Base-by-base conservation (phyloP, 306 rosid species). In the Cicer judaicum region DNA sequence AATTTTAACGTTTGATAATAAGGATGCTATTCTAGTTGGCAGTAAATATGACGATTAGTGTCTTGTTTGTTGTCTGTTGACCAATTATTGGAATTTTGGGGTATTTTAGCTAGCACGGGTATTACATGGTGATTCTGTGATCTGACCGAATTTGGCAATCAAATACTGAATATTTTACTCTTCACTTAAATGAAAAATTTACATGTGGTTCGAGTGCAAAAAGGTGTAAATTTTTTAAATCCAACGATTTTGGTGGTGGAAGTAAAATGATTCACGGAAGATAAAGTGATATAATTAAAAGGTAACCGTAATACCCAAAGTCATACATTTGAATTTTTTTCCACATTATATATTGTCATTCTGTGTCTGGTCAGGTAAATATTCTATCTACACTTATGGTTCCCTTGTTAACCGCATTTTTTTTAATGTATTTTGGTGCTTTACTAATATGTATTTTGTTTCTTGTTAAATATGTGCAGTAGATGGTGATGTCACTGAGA, bases 401-500 rank as follows among this genome's bases (percentile, higher is more conserved):
- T 82, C 44, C 50, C 14, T 29, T 49, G 44, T 19, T 57, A 8
- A 63, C 61, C 39, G 62, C 71, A 68, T 56, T 64, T 54, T 56
- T 64, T 12, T 29, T 29, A 3, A 3, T 29, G 21, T 76, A 77
- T 61, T 75, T 43, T 64, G 71, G 59, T 73, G 43, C 73, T 61
- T 77, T 43, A 73, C 40, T 56, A 10, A 69, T 81, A 40, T 41
- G 59, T 29, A n/a, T 68, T 77, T 68, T 74, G 55, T 52, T 87
- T 19, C 74, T 16, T 81, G 60, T 70, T 68, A 53, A 80, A 73
- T 64, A 53, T 74, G 69, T 84, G 80, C 93, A 95, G 99, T 82
- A 47, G 98, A 92, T 65, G 85, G 84, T 59, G 96, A 90, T 70
- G 78, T 76, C 49, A 70, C 85, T 0, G 98, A 85, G 81, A 92